These are phyloP conservation scores for Abrus pulchellus DNA, from an alignment of 306 rosid species.

Conservation along the genomic window DNA sequence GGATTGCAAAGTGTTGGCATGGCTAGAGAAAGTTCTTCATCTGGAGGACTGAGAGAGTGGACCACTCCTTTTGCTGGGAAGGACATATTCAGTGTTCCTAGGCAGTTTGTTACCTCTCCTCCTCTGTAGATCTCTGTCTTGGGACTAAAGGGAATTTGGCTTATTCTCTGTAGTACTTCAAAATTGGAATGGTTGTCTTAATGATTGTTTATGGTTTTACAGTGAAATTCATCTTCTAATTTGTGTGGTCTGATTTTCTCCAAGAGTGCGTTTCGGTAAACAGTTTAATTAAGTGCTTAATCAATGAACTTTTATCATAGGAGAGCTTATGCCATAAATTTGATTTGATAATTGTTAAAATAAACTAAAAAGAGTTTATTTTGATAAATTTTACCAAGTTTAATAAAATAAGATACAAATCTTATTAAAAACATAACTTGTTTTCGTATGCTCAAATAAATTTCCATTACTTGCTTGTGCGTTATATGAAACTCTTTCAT, in stretches of 20 bases:
- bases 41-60: conserved; percentile 75
- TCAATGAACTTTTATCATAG: background rate
- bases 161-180: conserved; percentile 6
- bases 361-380: background rate
- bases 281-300: background rate
- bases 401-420: too few species aligned
- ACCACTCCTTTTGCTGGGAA: conserved; percentile 84
- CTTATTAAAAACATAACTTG: too few species aligned
- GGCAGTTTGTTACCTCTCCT: conserved; percentile 89
- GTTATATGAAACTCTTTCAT: too few species aligned
- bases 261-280: background rate
- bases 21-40: conserved; percentile 57
- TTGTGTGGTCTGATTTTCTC: conserved; percentile 42
- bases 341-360: background rate
- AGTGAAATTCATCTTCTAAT: conserved; percentile 49
- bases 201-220: conserved; percentile 46
- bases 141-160: conserved; percentile 12
- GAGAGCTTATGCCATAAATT: background rate
- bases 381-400: too few species aligned
- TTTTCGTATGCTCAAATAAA: too few species aligned
- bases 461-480: too few species aligned
- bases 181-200: conserved; percentile 20
- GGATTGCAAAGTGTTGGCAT: conserved; percentile 69
- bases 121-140: conserved; percentile 54
- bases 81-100: conserved; percentile 82